phyloP scores from a whole-genome alignment of 345 rosid genomes.

The Melaleuca alternifolia region DNA sequence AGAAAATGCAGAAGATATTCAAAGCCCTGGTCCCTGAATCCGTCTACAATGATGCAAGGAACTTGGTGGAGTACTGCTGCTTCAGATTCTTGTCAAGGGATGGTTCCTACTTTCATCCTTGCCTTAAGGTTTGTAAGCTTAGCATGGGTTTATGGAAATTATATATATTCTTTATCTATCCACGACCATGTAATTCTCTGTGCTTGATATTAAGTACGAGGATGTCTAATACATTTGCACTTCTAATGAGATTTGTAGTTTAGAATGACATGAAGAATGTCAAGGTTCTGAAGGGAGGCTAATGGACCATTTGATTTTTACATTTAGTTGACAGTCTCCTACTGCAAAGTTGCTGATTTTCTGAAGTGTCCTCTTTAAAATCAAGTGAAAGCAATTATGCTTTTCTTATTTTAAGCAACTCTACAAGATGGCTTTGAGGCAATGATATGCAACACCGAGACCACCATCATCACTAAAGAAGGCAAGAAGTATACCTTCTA shows the following conservation, averaged over 20 bases:
- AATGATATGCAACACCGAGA: background rate
- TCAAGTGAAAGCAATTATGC: background rate
- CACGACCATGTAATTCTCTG: background rate
- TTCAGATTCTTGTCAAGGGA: slow-evolving; percentile 87
- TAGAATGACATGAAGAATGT: background rate
- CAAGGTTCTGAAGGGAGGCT: background rate
- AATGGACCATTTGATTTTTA: background rate
- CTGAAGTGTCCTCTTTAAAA: background rate
- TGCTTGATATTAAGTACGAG: background rate
- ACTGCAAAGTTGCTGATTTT: background rate
- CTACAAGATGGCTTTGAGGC: background rate
- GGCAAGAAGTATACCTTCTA: background rate
- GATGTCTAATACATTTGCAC: background rate
- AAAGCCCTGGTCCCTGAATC: slow-evolving; percentile 64
- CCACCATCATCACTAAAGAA: background rate
- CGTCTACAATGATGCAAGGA: slow-evolving; percentile 48
- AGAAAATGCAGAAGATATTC: slow-evolving; percentile 72
- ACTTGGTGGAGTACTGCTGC: slow-evolving; percentile 89
- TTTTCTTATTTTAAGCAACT: background rate
- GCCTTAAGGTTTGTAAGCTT: slow-evolving; percentile 55
- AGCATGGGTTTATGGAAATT: background rate
- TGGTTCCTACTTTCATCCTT: slow-evolving; percentile 66
- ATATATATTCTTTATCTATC: background rate
- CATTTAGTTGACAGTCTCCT: background rate
- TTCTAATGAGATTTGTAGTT: background rate